Conservation (phyloP, 1,139 yeast species). For the Yamadazyma sp. region DNA sequence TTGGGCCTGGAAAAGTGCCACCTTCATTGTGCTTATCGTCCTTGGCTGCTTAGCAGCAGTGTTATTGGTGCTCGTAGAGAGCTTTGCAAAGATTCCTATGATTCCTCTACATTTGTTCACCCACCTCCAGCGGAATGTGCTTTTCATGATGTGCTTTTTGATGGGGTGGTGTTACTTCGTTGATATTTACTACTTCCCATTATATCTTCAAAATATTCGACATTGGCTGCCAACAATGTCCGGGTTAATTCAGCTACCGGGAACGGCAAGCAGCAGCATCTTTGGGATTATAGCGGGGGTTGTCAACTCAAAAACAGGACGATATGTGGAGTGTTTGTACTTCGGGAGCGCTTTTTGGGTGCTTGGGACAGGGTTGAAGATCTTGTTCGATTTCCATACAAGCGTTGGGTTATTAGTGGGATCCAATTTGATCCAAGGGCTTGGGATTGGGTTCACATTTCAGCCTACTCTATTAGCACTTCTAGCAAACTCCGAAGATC, state of each 20-base stretch:
- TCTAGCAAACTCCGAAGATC: slow-evolving; percentile 45
- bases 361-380: slow-evolving; percentile 36
- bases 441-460: slow-evolving; percentile 52
- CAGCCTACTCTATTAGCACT: slow-evolving; percentile 57
- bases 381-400: slow-evolving; percentile 30
- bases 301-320: slow-evolving; percentile 40
- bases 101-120: slow-evolving; percentile 53
- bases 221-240: slow-evolving; percentile 13
- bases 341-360: slow-evolving; percentile 45
- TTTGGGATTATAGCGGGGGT: slow-evolving; percentile 29
- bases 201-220: slow-evolving; percentile 45
- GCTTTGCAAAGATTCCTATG: slow-evolving; percentile 37
- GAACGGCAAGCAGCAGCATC: slow-evolving; percentile 17
- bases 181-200: slow-evolving; percentile 46
- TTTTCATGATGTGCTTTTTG: slow-evolving; percentile 40
- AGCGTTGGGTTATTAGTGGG: slow-evolving; percentile 32
- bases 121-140: slow-evolving; percentile 31
- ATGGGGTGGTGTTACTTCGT: slow-evolving; percentile 51
- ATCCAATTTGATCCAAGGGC: slow-evolving; percentile 41
- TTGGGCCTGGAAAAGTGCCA: slow-evolving; percentile 49
- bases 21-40: slow-evolving; percentile 44
- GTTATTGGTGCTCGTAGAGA: slow-evolving; percentile 40
- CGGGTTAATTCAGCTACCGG: slow-evolving; percentile 16
- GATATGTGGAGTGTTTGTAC: slow-evolving; percentile 39
- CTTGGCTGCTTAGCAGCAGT: slow-evolving; percentile 43